A percentile compares a stretch with the other conserved stretches of the same genome.
These are phyloP conservation scores for Jamesozyma piceae DNA, from an alignment of 805 yeast genomes.

Conservation along the genomic window DNA sequence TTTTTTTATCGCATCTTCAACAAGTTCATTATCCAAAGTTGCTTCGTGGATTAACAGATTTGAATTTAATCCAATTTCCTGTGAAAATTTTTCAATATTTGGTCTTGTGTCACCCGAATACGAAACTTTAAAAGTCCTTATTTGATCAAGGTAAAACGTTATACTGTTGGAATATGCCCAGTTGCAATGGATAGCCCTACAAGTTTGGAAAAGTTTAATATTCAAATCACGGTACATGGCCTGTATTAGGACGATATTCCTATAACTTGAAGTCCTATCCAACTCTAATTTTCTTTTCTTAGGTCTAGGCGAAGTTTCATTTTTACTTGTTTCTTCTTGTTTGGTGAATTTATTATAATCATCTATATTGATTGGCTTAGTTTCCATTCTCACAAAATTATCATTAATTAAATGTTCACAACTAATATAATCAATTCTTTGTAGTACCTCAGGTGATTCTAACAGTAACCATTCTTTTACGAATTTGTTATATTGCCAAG, in stretches of 20 bases:
- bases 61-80: conserved; percentile 50
- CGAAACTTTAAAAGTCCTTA: conserved; percentile 52
- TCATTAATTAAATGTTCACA: conserved; percentile 49
- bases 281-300: conserved; percentile 20
- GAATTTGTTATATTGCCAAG: conserved; percentile 64
- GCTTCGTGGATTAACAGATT: conserved; percentile 89
- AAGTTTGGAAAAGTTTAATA: conserved; percentile 42
- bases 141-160: conserved; percentile 31
- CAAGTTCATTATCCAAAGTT: conserved; percentile 71
- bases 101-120: conserved; percentile 97
- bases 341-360: conserved; percentile 9
- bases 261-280: conserved; percentile 17
- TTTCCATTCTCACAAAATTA: conserved; percentile 26
- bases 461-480: conserved; percentile 56
- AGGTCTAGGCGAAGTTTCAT: conserved; percentile 3
- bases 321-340: conserved; percentile 2
- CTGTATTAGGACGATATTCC: conserved; percentile 25
- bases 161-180: conserved; percentile 67
- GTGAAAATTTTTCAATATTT: conserved; percentile 44
- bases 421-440: conserved; percentile 43
- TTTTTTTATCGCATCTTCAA: conserved; percentile 70
- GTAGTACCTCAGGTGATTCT: conserved; percentile 35
- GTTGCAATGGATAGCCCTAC: conserved; percentile 77
- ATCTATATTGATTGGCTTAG: conserved; percentile 24
- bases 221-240: conserved; percentile 36